Percentiles rank a stretch among this genome's conserved stretches.
These are phyloP conservation scores for Graphiopsis chlorocephala DNA, from an alignment of 2,329 filamentous ascomycete species.

Conservation along the genomic window DNA sequence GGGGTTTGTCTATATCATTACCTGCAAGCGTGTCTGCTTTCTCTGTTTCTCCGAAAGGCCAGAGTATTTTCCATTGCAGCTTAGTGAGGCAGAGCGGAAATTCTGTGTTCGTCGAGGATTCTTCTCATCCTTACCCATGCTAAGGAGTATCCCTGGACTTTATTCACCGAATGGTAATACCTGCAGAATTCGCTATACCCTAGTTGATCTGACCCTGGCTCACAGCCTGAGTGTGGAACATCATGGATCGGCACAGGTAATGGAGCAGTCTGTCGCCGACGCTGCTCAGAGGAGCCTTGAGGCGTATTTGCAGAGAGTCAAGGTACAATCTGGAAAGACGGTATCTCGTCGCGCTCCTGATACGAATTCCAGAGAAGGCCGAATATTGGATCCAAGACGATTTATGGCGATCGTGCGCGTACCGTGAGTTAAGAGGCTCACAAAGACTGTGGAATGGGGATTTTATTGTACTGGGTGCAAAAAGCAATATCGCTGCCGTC, in stretches of 20 bases:
- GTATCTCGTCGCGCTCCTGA: background rate
- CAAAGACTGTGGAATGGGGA: background rate
- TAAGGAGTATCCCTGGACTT: conserved; percentile 22
- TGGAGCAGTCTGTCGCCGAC: conserved; percentile 14
- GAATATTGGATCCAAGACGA: conserved; percentile 15
- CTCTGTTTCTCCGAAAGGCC: conserved; percentile 35
- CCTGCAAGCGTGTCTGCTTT: conserved; percentile 42
- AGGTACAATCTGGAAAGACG: too few relatives aligned
- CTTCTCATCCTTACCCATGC: conserved; percentile 12
- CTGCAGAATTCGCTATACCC: background rate
- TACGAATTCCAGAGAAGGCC: background rate
- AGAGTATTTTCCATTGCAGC: conserved; percentile 33
- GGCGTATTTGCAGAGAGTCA: background rate
- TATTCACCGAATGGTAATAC: conserved; percentile 20
- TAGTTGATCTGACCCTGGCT: conserved; percentile 3
- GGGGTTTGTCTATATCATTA: conserved; percentile 40
- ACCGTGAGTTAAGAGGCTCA: background rate
- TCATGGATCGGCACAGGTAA: conserved; percentile 19
- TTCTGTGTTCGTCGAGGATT: conserved; percentile 17
- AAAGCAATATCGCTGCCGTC: background rate
- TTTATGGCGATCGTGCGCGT: conserved; percentile 23
- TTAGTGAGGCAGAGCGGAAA: conserved; percentile 8
- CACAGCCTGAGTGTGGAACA: conserved; percentile 17
- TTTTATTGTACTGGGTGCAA: background rate
- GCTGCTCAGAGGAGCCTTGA: background rate